phyloP scores from a whole-genome alignment of 176 grass and related monocot genomes.

The Saccharum officinarum region DNA sequence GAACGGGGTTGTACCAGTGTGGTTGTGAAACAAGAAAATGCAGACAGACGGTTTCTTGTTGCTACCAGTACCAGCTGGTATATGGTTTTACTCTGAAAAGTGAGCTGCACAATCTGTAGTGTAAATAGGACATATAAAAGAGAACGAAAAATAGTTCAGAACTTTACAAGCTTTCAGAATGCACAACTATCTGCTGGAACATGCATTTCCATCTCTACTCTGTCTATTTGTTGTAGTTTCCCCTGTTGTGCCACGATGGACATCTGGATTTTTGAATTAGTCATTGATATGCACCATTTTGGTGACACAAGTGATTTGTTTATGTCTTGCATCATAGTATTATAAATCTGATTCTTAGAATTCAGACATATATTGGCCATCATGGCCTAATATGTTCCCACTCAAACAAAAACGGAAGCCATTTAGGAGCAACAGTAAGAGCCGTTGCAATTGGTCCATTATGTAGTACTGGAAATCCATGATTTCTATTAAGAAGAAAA shows the following conservation, averaged over 20 bases:
- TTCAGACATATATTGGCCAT: neutral
- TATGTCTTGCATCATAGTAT: neutral
- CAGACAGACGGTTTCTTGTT: neutral
- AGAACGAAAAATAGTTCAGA: neutral
- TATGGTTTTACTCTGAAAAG: neutral
- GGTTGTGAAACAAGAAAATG: conserved; percentile 6
- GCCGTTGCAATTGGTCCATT: neutral
- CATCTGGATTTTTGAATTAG: neutral
- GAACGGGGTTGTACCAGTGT: neutral
- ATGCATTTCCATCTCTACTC: neutral
- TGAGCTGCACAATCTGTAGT: neutral
- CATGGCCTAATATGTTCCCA: neutral
- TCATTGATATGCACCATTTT: neutral
- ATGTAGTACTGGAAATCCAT: neutral
- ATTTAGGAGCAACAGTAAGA: neutral
- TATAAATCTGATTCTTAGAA: neutral
- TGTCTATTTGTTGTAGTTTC: neutral
- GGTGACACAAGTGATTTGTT: neutral
- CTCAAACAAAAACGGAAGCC: neutral
- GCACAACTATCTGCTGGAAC: neutral
- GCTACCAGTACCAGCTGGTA: neutral
- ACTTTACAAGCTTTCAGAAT: neutral
- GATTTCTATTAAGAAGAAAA: too few relatives aligned
- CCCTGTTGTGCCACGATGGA: neutral
- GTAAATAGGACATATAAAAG: neutral